Evolutionary conservation across 768 basidiomycete species (phyloP), one percentile per base, ranked within the genome.

Genomic region (Phaffia tasmanica): DNA sequence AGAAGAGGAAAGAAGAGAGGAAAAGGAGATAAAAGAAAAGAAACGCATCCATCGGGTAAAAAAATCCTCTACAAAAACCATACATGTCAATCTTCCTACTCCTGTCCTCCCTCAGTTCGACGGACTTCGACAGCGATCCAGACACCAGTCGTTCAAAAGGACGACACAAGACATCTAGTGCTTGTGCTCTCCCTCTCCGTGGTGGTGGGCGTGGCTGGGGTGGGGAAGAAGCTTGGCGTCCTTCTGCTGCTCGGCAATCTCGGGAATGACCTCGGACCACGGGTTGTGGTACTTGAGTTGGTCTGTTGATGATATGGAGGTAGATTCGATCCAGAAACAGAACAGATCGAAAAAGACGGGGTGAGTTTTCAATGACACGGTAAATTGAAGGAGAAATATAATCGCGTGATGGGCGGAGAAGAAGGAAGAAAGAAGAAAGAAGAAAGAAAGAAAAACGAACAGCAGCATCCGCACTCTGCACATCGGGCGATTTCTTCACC

Each of bases 241-340:
- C 66, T 67, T 63, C 18, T 51, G n/a, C 55, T 62, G 55, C 66
- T 67, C 66, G 0, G 50, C 59, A 49, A 67, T 54, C 42, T 53
- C 54, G 32, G 66, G 66, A 57, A 67, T 67, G 66, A 67, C 66
- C 14, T 14, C 61, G 2, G 66, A 25, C 66, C 66, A 67, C 15
- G 66, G 66, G 66, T 67, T 67, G 66, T 67, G 66, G 66, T 67
- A 67, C 32, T 51, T 50, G 21, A 67, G 66, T 60, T 67, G 55
- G 61, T 53, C 64, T 65, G 58, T 27, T 42, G 4, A 42, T 11
- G 35, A 11, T 42, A 11, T 42, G n/a, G n/a, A n/a, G n/a, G n/a
- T n/a, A n/a, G 35, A 42, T 42, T 42, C 11, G 35, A 11, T 42
- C n/a, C n/a, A n/a, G n/a, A n/a, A n/a, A n/a, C n/a, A 46, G 35